A percentile compares a stretch with the other conserved stretches of the same genome.
Conservation (phyloP, 768 basidiomycete species). For the Trametes cubensis region DNA sequence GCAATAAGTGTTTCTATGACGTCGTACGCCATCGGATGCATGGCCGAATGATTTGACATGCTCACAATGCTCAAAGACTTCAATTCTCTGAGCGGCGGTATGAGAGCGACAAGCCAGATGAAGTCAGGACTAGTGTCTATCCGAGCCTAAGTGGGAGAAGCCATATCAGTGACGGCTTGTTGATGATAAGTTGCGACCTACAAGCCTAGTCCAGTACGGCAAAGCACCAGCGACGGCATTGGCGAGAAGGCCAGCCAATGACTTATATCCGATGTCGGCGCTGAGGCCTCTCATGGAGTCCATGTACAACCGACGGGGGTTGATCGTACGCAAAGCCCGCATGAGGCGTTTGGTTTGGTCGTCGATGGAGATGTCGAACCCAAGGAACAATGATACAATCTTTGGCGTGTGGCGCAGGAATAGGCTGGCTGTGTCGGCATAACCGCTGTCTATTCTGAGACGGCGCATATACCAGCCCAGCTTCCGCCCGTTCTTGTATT, state of each 20-base stretch:
- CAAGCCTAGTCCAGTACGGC: neutral
- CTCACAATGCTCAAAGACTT: neutral
- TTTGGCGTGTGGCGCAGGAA: neutral
- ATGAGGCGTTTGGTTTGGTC: neutral
- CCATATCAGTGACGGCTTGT: too few species aligned
- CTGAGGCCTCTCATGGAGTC: neutral
- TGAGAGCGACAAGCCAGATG: neutral
- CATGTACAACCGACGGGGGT: neutral
- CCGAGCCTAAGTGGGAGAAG: neutral
- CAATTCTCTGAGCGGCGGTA: neutral
- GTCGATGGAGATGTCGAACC: constrained; percentile 4
- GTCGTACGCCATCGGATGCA: too few species aligned
- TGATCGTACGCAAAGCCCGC: neutral
- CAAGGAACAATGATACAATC: neutral
- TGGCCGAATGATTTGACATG: neutral
- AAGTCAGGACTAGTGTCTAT: constrained; percentile 1
- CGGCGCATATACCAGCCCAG: neutral
- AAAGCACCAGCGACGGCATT: neutral
- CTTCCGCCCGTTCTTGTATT: neutral
- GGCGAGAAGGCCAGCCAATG: too few species aligned
- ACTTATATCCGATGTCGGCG: too few species aligned
- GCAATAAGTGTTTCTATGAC: neutral
- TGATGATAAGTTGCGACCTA: neutral
- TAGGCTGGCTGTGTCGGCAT: neutral
- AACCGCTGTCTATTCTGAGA: constrained; percentile 5